A percentile compares a stretch with the other conserved stretches of the same genome.
Evolutionary conservation across 2,329 filamentous ascomycete species (phyloP).

Genomic region (Sarocladiaceae sp.): DNA sequence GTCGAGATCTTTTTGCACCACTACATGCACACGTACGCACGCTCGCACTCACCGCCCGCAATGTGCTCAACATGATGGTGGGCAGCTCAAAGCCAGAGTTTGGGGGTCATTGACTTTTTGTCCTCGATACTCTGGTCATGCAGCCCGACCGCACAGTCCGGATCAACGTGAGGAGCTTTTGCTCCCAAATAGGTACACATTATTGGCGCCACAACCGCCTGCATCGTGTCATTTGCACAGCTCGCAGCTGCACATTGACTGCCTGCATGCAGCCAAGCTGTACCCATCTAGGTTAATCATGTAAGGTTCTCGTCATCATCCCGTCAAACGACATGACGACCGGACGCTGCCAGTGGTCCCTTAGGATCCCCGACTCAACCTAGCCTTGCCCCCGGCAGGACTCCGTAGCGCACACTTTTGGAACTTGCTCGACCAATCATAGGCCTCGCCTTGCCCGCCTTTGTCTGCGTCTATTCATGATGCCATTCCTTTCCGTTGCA

Average conservation of each 20-base stretch:
- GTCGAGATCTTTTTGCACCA: no score
- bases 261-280: no score
- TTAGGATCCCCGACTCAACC: background rate
- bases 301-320: background rate
- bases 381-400: background rate
- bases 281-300: no score
- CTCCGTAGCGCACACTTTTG: background rate
- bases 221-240: background rate
- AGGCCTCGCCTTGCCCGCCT: background rate
- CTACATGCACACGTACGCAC: no score
- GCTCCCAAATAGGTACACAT: no score
- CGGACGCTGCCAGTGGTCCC: background rate
- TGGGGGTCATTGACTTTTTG: no score
- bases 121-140: no score
- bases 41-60: no score
- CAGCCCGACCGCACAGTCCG: no score
- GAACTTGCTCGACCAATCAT: slow-evolving; percentile 1
- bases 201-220: background rate
- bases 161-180: background rate
- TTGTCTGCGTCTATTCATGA: background rate
- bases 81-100: no score
- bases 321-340: background rate
- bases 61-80: no score
- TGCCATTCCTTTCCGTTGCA: background rate
- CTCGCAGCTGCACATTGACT: no score